phyloP scores from a whole-genome alignment of 495 filamentous ascomycete species.

The Penicillium ucsense region DNA sequence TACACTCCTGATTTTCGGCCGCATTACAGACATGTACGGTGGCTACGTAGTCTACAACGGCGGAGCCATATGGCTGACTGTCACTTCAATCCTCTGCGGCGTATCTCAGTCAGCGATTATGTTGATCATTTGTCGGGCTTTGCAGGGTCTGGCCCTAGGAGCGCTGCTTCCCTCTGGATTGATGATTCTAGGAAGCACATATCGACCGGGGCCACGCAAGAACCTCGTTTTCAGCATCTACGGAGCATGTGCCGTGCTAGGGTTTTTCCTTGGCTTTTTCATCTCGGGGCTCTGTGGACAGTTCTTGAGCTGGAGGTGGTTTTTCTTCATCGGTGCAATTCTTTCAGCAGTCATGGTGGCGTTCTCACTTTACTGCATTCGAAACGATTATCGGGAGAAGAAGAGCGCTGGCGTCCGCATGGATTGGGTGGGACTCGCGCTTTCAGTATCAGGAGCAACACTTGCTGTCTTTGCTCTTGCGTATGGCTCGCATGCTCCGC shows the following conservation, averaged over 20 bases:
- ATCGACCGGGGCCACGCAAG: conserved; percentile 76
- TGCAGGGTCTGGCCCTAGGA: conserved; percentile 71
- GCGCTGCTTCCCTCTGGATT: conserved; percentile 70
- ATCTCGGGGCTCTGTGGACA: conserved; percentile 62
- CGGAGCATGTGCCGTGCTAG: conserved; percentile 64
- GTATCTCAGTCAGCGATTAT: conserved; percentile 61
- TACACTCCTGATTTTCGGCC: conserved; percentile 69
- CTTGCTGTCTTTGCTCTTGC: conserved; percentile 74
- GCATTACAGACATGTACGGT: conserved; percentile 69
- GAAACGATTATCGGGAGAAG: conserved; percentile 48
- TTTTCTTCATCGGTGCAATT: conserved; percentile 67
- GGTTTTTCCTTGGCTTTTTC: conserved; percentile 78
- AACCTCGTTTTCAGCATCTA: conserved; percentile 79
- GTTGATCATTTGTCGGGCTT: conserved; percentile 65
- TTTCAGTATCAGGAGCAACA: conserved; percentile 57
- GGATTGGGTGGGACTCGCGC: conserved; percentile 60
- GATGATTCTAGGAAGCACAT: conserved; percentile 70
- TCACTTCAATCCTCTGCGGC: conserved; percentile 66
- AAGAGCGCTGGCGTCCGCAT: conserved; percentile 40
- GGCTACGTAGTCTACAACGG: conserved; percentile 60
- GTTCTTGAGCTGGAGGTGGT: conserved; percentile 62
- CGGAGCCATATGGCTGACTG: conserved; percentile 60
- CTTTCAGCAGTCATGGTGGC: conserved; percentile 40
- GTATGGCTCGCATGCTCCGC: conserved; percentile 56
- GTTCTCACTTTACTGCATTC: conserved; percentile 55